Evolutionary conservation across 2,329 filamentous ascomycete species (phyloP), one percentile per base, ranked within the genome.

Genomic region (Colletotrichum tropicicola): DNA sequence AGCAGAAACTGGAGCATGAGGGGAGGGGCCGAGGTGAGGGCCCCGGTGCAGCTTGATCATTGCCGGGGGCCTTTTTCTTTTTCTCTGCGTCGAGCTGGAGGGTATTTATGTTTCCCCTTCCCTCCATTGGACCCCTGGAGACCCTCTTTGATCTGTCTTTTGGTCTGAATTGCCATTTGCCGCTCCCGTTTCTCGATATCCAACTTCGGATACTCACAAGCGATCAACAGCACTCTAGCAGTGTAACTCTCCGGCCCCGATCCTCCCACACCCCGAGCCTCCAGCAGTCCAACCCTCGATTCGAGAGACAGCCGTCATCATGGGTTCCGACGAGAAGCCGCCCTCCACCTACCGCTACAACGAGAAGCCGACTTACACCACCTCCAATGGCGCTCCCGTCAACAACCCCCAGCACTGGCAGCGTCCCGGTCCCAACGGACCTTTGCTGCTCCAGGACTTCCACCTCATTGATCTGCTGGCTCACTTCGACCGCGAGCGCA

Each of bases 361-460:
- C 69, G 85, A 89, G 75, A 83, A 81, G 71, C 85, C 86, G 49
- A 79, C 85, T 67, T 88, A 88, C 74, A 88, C 86, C 10, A 83
- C 85, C 30, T 88, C 85, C 73, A 88, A 87, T 80, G 87, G 86
- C 71, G 83, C 81, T 43, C 86, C 87, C 67, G 80, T 88, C 59
- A 80, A 83, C 65, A 81, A 85, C 69, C 84, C 85, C 37, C 67
- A 72, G 66, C 74, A 68, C 45, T 78, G 73, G 72, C 85, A 88
- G 74, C 81, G 87, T 61, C 76, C 86, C 32, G 88, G 87, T 51
- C 66, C 71, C 43, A 85, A 85, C 69, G 87, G 87, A 1, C 87
- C 87, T 68, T 79, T 90, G 39, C 78, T 89, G 65, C 83, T 91
- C 21, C 87, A 90, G 71, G 87, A 90, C 73, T 89, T 89, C 73